Evolutionary conservation across 176 grass and related monocot genomes (phyloP).

Genomic region (maize (Zea mays)): DNA sequence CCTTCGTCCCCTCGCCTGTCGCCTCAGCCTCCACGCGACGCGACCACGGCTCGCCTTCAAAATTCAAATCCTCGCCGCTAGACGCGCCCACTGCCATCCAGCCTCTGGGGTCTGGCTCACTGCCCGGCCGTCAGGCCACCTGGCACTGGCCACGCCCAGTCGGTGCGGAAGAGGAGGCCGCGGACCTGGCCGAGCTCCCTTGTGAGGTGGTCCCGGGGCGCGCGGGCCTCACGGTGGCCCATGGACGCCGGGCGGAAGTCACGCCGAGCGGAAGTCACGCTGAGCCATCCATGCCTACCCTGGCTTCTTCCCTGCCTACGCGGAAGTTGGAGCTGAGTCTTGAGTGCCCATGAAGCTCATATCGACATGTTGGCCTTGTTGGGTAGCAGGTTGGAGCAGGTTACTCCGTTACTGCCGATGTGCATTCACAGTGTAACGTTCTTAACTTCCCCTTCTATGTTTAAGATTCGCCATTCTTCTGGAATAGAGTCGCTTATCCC

Average conservation of each 20-base stretch:
- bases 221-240: slow-evolving; percentile 46
- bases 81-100: too few relatives aligned
- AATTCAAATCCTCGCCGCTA: too few relatives aligned
- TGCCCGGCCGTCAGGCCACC: too few relatives aligned
- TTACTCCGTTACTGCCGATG: slow-evolving; percentile 41
- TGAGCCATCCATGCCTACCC: too few relatives aligned
- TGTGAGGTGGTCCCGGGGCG: slow-evolving; percentile 56
- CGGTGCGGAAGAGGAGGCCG: slow-evolving; percentile 59
- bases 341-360: slow-evolving; percentile 53
- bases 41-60: too few relatives aligned
- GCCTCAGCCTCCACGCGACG: too few relatives aligned
- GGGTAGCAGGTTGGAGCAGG: slow-evolving; percentile 54
- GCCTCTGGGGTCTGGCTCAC: too few relatives aligned
- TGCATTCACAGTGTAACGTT: slow-evolving; percentile 63
- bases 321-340: slow-evolving; percentile 45
- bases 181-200: slow-evolving; percentile 78
- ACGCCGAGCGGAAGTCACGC: slow-evolving; percentile 9
- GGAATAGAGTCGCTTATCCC: neutral
- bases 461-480: slow-evolving; percentile 9
- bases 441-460: neutral
- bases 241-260: slow-evolving; percentile 33
- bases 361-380: slow-evolving; percentile 61
- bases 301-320: too few relatives aligned
- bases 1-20: too few relatives aligned
- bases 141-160: neutral